Conservation (phyloP, 2,329 filamentous ascomycete species). For the Sclerotinia subarctica region DNA sequence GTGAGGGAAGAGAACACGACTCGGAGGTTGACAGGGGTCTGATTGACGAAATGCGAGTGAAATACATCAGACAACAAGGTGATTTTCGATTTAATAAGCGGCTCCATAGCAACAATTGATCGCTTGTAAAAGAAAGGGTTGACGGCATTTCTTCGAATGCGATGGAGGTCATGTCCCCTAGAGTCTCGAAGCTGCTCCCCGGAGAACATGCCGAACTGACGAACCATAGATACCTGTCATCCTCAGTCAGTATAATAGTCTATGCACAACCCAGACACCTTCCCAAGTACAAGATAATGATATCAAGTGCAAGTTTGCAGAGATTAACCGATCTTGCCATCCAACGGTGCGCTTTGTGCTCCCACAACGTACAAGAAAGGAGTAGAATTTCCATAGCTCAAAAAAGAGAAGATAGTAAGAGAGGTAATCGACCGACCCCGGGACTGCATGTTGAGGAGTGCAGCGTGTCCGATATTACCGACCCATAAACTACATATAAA, state of each 20-base stretch:
- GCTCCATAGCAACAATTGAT: conserved; percentile 25
- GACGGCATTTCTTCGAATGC: conserved; percentile 27
- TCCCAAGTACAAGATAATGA: neutral
- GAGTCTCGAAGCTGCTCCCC: conserved; percentile 15
- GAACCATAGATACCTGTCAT: conserved; percentile 14
- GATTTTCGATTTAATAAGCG: conserved; percentile 28
- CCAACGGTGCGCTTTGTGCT: too few relatives aligned
- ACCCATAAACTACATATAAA: too few relatives aligned
- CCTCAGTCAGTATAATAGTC: neutral
- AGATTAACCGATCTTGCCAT: neutral
- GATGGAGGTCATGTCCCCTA: conserved; percentile 29
- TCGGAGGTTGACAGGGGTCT: conserved; percentile 8
- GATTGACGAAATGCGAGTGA: conserved; percentile 15
- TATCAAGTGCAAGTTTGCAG: too few relatives aligned
- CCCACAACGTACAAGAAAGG: too few relatives aligned
- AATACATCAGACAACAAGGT: conserved; percentile 21
- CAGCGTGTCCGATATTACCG: too few relatives aligned
- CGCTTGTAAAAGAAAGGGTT: conserved; percentile 31
- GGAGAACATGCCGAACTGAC: neutral
- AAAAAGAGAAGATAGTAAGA: neutral
- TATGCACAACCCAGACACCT: neutral
- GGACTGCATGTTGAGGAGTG: too few relatives aligned
- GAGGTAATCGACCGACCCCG: neutral
- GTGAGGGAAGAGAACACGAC: conserved; percentile 22
- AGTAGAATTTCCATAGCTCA: neutral